Evolutionary conservation across 495 filamentous ascomycete species (phyloP).

Genomic region (Penicillium riverlandense): DNA sequence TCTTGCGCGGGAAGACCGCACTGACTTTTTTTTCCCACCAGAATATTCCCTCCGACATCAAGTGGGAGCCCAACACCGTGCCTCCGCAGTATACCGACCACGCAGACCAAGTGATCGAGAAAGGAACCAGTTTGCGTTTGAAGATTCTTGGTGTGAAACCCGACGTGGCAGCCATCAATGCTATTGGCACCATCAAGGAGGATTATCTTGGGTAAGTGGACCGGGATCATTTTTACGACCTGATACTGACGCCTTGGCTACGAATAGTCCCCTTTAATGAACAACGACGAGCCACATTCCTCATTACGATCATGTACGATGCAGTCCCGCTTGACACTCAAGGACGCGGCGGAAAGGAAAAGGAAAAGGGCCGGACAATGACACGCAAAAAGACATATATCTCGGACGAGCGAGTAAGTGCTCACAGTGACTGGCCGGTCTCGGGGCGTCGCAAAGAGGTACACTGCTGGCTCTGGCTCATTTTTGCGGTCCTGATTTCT

Average conservation of each 20-base stretch:
- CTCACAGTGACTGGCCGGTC: too few relatives aligned
- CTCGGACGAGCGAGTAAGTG: too few relatives aligned
- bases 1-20: neutral
- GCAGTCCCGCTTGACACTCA: neutral
- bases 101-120: conserved; percentile 88
- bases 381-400: too few relatives aligned
- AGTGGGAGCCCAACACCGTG: conserved; percentile 85
- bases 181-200: conserved; percentile 95
- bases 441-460: too few relatives aligned
- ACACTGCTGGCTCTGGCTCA: too few relatives aligned
- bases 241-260: too few relatives aligned
- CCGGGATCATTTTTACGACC: too few relatives aligned
- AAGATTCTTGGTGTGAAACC: conserved; percentile 88
- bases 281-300: conserved; percentile 12
- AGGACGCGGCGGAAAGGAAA: neutral
- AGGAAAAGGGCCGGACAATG: neutral
- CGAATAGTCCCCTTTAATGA: conserved; percentile 29
- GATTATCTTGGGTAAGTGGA: conserved; percentile 48
- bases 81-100: conserved; percentile 80
- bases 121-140: conserved; percentile 83
- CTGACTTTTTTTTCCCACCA: conserved; percentile 28
- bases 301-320: conserved; percentile 6
- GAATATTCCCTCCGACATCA: conserved; percentile 89
- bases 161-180: conserved; percentile 89
- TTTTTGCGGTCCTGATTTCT: too few relatives aligned